phyloP scores from a whole-genome alignment of 331 rosid genomes.

The Arachis monticola region DNA sequence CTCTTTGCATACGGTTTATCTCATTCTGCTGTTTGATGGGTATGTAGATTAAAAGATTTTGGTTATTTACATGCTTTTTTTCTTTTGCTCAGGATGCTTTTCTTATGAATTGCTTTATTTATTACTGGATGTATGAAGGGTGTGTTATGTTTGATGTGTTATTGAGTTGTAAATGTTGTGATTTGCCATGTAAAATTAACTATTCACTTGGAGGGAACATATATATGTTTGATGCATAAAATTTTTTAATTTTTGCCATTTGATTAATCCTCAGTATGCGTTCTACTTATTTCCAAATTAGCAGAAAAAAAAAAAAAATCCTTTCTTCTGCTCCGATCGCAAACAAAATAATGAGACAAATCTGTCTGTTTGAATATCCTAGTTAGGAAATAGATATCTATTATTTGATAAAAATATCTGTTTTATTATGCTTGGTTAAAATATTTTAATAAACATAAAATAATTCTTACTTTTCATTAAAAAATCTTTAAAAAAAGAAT shows the following conservation, averaged over 20 bases:
- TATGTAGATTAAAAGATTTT: slow-evolving; percentile 25
- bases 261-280: slow-evolving; percentile 8
- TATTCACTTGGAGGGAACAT: background rate
- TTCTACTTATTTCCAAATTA: slow-evolving; percentile 42
- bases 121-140: no score
- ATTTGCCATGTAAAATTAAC: no score
- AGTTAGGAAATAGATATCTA: no score
- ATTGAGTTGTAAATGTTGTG: no score
- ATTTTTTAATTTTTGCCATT: background rate
- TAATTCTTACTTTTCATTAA: no score
- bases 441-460: no score
- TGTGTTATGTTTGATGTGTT: no score
- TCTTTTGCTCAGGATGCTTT: background rate
- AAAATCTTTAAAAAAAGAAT: no score
- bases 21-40: slow-evolving; percentile 29
- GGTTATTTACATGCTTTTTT: background rate
- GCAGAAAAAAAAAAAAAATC: slow-evolving; percentile 18
- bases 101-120: no score
- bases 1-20: slow-evolving; percentile 24
- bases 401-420: no score
- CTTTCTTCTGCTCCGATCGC: slow-evolving; percentile 5
- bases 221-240: background rate
- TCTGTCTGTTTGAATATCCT: background rate
- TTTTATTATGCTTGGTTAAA: no score
- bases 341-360: slow-evolving; percentile 15